Conservation (phyloP, 139 green algal species). For the Auxenochlorella pyrenoidosa region DNA sequence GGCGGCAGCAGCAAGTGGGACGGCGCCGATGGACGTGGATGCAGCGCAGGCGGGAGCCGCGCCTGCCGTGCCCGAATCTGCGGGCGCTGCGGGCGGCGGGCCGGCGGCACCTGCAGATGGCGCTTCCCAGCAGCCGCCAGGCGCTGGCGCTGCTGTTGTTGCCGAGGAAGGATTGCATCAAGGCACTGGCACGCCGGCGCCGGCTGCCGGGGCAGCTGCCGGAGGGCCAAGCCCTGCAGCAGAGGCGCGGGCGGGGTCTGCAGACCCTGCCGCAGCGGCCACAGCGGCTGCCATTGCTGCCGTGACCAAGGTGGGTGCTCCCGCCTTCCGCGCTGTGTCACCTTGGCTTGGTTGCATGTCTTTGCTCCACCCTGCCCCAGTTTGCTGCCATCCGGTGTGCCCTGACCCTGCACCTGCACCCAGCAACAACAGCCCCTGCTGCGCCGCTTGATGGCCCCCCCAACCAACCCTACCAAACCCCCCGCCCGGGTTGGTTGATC, state of each 20-base stretch:
- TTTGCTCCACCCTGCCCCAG: too few species aligned
- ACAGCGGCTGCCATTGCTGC: constrained; percentile 1
- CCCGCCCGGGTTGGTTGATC: too few species aligned
- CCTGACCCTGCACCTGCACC: too few species aligned
- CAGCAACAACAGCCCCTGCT: too few species aligned
- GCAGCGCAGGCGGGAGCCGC: not conserved
- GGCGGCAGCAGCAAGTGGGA: constrained; percentile 9
- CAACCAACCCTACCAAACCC: too few species aligned
- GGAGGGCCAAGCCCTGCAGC: not conserved
- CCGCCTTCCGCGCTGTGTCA: not conserved
- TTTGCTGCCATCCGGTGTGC: too few species aligned
- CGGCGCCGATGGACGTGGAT: constrained; percentile 13
- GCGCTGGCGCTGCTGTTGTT: not conserved
- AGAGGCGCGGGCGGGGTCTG: not conserved
- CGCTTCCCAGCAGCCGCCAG: too few species aligned
- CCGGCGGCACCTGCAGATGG: not conserved
- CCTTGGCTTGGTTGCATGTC: too few species aligned
- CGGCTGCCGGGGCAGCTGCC: not conserved
- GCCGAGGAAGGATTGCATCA: not conserved
- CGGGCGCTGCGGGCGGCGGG: not conserved
- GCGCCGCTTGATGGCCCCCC: too few species aligned
- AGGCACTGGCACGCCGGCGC: not conserved
- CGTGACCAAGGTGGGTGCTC: not conserved
- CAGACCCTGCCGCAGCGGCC: not conserved
- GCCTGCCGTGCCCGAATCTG: not conserved